Percentiles rank a stretch among this genome's conserved stretches.
These are phyloP conservation scores for Metarhizium album DNA, from an alignment of 2,329 filamentous ascomycete species.

Conservation along the genomic window DNA sequence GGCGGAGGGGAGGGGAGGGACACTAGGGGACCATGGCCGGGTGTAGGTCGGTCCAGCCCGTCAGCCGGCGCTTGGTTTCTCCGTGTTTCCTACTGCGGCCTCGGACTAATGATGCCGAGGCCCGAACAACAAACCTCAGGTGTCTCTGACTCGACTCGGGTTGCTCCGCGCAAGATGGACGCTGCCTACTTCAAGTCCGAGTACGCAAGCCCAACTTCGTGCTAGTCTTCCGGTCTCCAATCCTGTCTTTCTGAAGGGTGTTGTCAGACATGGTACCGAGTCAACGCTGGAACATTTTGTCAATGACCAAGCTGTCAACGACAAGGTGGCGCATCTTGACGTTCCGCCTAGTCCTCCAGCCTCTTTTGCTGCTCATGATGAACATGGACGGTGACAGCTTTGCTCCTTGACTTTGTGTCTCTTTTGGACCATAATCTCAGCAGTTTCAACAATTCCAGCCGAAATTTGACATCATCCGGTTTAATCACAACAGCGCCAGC, in stretches of 20 bases:
- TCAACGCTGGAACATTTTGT: slow-evolving; percentile 5
- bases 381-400: background rate
- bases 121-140: slow-evolving; percentile 16
- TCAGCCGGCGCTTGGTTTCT: background rate
- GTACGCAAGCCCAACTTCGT: background rate
- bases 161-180: background rate
- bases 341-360: background rate
- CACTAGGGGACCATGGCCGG: too few relatives aligned
- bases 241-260: background rate
- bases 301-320: slow-evolving; percentile 2
- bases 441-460: background rate
- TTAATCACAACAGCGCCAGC: background rate
- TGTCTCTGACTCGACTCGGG: background rate
- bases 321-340: slow-evolving; percentile 4
- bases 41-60: too few relatives aligned
- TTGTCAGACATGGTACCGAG: slow-evolving; percentile 6
- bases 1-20: background rate
- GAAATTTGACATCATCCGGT: background rate
- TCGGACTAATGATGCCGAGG: background rate
- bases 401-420: background rate
- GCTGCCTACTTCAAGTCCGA: background rate
- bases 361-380: slow-evolving; percentile 5
- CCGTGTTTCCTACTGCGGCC: background rate
- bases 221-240: background rate
- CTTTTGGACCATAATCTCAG: slow-evolving; percentile 3